Conservation (phyloP, 345 rosid genomes). For the Populus euphratica region DNA sequence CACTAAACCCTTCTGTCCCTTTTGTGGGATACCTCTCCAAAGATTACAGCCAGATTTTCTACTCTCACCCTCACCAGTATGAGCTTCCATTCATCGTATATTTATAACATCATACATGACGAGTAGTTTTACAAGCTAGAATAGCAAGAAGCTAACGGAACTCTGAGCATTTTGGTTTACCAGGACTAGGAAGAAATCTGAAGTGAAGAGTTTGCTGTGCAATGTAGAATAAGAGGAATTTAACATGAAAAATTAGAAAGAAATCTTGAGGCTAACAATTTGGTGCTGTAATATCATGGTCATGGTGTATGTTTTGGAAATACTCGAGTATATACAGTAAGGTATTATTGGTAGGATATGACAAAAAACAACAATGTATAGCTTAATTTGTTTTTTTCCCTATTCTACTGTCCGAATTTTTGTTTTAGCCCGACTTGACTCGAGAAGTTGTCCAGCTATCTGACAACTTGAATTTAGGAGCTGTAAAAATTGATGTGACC, state of each 20-base stretch:
- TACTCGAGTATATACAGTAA: background rate
- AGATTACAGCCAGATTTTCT: slow-evolving; percentile 66
- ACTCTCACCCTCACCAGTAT: slow-evolving; percentile 60
- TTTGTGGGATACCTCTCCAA: slow-evolving; percentile 71
- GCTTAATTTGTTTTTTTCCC: background rate
- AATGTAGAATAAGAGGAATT: background rate
- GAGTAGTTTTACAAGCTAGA: background rate
- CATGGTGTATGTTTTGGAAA: background rate
- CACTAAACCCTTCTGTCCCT: slow-evolving; percentile 63
- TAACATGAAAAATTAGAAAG: background rate
- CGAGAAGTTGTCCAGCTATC: background rate
- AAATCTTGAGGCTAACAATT: background rate
- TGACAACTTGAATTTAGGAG: background rate
- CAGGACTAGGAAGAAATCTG: background rate
- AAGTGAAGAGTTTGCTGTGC: background rate
- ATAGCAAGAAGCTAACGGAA: background rate
- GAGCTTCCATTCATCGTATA: background rate
- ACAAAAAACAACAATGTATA: background rate
- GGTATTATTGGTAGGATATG: background rate
- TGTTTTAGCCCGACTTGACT: background rate
- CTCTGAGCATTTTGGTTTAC: background rate
- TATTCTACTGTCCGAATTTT: too few relatives aligned
- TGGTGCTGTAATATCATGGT: background rate
- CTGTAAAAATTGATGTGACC: background rate
- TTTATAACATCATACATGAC: background rate